A percentile compares a stretch with the other conserved stretches of the same genome.
These are phyloP conservation scores for Voacanga thouarsii DNA, from an alignment of 257 asterid genomes.

Conservation along the genomic window DNA sequence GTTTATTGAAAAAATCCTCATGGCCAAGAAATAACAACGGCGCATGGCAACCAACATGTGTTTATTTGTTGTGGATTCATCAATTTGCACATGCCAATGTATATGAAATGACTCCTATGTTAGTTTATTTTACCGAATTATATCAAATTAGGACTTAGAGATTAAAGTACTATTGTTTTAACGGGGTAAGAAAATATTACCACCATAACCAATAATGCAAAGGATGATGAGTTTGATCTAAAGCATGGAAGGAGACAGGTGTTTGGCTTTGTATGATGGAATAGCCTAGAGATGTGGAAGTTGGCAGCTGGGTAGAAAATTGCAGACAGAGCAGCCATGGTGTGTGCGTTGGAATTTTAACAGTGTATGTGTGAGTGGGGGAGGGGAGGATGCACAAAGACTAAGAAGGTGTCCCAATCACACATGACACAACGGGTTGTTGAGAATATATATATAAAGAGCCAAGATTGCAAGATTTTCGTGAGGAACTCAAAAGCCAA, in stretches of 20 bases:
- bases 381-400: neutral
- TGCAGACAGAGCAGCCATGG: slow-evolving; percentile 9
- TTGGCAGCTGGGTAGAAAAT: neutral
- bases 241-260: slow-evolving; percentile 32
- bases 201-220: neutral
- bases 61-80: too few relatives aligned
- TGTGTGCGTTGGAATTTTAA: slow-evolving; percentile 22
- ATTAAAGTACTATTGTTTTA: too few relatives aligned
- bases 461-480: slow-evolving; percentile 38
- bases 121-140: too few relatives aligned
- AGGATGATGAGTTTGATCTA: neutral
- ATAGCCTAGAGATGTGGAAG: slow-evolving; percentile 29
- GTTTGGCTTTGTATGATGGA: slow-evolving; percentile 18
- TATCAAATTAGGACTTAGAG: too few relatives aligned
- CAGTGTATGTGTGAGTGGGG: neutral
- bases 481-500: slow-evolving; percentile 67
- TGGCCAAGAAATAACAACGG: too few relatives aligned
- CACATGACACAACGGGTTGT: neutral
- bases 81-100: too few relatives aligned
- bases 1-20: too few relatives aligned
- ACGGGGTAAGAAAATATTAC: too few relatives aligned
- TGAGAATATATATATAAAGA: slow-evolving; percentile 24
- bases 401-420: neutral
- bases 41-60: too few relatives aligned
- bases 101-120: too few relatives aligned